Percentiles rank a stretch among this genome's conserved stretches.
These are phyloP conservation scores for Hibiscus trionum DNA, from an alignment of 345 rosid species.

Conservation along the genomic window DNA sequence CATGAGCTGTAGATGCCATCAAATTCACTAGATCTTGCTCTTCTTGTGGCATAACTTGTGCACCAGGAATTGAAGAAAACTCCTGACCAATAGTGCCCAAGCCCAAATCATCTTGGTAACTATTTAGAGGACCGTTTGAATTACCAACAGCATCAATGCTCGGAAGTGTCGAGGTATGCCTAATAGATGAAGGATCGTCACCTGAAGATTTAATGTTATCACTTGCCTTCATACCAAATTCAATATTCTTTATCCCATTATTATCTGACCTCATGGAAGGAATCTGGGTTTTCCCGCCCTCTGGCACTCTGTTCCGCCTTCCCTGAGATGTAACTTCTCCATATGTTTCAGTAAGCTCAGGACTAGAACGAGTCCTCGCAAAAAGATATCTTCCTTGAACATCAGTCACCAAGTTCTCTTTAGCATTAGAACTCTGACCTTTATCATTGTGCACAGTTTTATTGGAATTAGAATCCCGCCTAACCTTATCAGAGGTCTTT, in stretches of 20 bases:
- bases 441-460: constrained; percentile 34
- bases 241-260: constrained; percentile 45
- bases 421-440: constrained; percentile 31
- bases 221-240: constrained; percentile 37
- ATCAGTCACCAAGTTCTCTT: constrained; percentile 41
- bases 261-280: constrained; percentile 40
- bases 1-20: constrained; percentile 51
- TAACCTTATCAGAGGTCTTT: constrained; percentile 34
- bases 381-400: constrained; percentile 62
- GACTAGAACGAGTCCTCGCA: constrained; percentile 93
- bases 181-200: constrained; percentile 44
- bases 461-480: constrained; percentile 36
- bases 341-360: constrained; percentile 78
- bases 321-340: constrained; percentile 50
- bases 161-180: constrained; percentile 37
- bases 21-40: constrained; percentile 62
- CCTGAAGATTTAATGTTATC: constrained; percentile 27
- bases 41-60: too few species aligned
- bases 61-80: too few species aligned
- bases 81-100: too few species aligned
- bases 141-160: constrained; percentile 34
- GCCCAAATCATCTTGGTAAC: constrained; percentile 34
- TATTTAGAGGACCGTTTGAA: constrained; percentile 36
- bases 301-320: constrained; percentile 43
- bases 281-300: constrained; percentile 47